Evolutionary conservation across 2,329 filamentous ascomycete genomes (phyloP), one percentile per base, ranked within the genome.

Genomic region (Colletotrichum sp.): DNA sequence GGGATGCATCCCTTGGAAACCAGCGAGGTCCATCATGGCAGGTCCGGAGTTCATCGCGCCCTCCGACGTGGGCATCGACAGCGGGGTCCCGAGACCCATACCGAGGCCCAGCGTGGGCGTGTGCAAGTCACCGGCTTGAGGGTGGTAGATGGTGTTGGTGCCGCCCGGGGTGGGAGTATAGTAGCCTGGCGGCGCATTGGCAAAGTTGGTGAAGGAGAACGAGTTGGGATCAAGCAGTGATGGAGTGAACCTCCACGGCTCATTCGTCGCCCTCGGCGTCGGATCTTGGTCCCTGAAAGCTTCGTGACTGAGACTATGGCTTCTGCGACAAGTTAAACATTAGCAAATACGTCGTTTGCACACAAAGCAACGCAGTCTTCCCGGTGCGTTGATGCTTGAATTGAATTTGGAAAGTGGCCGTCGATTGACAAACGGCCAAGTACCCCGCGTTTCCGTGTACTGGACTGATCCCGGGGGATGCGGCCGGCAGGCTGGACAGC

Each of bases 111-210:
- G 88, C 36, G 91, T 93, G 6, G 96, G 95, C 3, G 96, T 98
- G 84, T 98, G 95, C 72, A 98, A 88, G 84, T 98, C 96, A 67
- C 95, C 94, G 48, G 95, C 94, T 84, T 96, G 95, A 67, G 90
- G 92, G 82, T 98, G 95, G 82, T 96, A 98, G 78, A 96, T 86
- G 21, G 94, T 94, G 82, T 94, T 95, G 78, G 93, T 94, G 61
- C 94, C 94, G 78, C 94, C 95, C 3, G 95, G 94, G 2, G 95
- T 98, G 3, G 96, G 95, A 9, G 95, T 96, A 85, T 98, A 98
- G 85, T 97, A 97, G 16, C 93, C 94, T 18, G 94, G 91, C 61
- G 94, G 91, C 78, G 96, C 94, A 84, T 94, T 95, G 78, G 94
- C 92, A 81, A 98, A 96, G 72, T 90, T 90, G 75, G 92, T 90